These are phyloP conservation scores for Daldinia vernicosa DNA, from an alignment of 495 filamentous ascomycete species.

Conservation along the genomic window DNA sequence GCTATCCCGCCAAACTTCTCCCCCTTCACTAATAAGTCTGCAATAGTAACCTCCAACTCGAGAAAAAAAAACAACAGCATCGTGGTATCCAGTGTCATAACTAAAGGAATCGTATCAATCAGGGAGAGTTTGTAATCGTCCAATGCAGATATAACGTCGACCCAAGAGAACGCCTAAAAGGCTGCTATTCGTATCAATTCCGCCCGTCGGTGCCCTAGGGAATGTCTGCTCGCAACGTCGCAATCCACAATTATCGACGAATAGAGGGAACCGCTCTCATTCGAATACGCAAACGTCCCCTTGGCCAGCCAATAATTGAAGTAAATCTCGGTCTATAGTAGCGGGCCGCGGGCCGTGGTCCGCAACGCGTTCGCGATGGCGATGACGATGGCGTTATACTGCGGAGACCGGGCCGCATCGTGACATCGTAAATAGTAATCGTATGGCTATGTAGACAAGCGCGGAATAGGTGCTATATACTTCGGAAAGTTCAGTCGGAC, in stretches of 20 bases:
- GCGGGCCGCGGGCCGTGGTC: conserved; percentile 15
- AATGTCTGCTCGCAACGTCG: conserved; percentile 20
- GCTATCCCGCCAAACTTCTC: conserved; percentile 8
- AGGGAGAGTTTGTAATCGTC: conserved; percentile 32
- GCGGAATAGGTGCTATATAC: conserved; percentile 48
- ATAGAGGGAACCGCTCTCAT: conserved; percentile 12
- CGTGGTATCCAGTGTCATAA: conserved; percentile 46
- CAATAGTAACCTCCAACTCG: conserved; percentile 18
- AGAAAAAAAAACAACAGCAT: conserved; percentile 21
- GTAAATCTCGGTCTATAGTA: conserved; percentile 16
- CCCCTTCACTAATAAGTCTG: conserved; percentile 22
- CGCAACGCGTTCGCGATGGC: conserved; percentile 12
- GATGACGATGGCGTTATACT: not conserved
- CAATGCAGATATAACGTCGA: conserved; percentile 37
- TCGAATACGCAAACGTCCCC: conserved; percentile 18
- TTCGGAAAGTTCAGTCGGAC: conserved; percentile 50
- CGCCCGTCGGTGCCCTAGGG: conserved; percentile 13
- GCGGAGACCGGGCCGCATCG: conserved; percentile 23
- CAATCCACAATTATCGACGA: conserved; percentile 22
- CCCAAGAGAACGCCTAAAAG: conserved; percentile 32
- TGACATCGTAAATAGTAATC: conserved; percentile 30
- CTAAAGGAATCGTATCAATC: conserved; percentile 41
- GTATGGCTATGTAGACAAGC: conserved; percentile 27
- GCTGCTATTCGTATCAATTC: conserved; percentile 15
- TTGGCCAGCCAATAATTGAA: conserved; percentile 23